Evolutionary conservation across 1,139 yeast genomes (phyloP).

Genomic region (Blastobotrys indianensis): DNA sequence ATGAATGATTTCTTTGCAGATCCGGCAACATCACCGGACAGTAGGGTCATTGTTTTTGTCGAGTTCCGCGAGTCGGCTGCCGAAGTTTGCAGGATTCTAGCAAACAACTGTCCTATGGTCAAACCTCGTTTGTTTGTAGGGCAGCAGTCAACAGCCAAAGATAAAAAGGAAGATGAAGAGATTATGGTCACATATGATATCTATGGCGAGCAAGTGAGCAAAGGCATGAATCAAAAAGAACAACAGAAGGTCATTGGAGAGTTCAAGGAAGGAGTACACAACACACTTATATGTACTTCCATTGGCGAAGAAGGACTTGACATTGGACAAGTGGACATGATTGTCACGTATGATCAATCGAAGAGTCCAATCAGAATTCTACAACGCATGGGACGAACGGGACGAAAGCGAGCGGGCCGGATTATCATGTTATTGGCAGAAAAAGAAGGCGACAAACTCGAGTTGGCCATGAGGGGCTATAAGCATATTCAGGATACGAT

Average conservation of each 20-base stretch:
- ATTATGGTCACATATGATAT: conserved; percentile 18
- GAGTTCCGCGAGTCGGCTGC: conserved; percentile 85
- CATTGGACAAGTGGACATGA: conserved; percentile 94
- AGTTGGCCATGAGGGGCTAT: conserved; percentile 81
- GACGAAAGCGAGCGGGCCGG: conserved; percentile 85
- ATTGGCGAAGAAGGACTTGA: conserved; percentile 98
- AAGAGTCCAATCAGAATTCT: conserved; percentile 88
- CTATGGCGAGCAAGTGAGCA: conserved; percentile 11
- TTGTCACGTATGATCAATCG: conserved; percentile 88
- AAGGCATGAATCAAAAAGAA: conserved; percentile 39
- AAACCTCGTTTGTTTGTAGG: conserved; percentile 90
- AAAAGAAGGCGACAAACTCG: conserved; percentile 73
- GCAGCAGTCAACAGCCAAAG: conserved; percentile 40
- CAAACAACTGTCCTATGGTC: conserved; percentile 39
- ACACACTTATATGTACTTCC: conserved; percentile 88
- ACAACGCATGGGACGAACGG: conserved; percentile 98
- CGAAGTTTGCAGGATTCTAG: conserved; percentile 70
- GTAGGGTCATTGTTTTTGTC: conserved; percentile 80
- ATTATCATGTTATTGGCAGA: conserved; percentile 74
- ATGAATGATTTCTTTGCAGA: conserved; percentile 46
- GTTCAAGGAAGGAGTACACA: conserved; percentile 66
- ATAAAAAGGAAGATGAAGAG: conserved; percentile 12
- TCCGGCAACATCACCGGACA: conserved; percentile 27
- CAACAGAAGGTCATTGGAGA: conserved; percentile 56
- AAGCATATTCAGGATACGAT: conserved; percentile 66